Base-by-base conservation (phyloP, 352 stramenopile species). In the Nothophytophthora sp. region DNA sequence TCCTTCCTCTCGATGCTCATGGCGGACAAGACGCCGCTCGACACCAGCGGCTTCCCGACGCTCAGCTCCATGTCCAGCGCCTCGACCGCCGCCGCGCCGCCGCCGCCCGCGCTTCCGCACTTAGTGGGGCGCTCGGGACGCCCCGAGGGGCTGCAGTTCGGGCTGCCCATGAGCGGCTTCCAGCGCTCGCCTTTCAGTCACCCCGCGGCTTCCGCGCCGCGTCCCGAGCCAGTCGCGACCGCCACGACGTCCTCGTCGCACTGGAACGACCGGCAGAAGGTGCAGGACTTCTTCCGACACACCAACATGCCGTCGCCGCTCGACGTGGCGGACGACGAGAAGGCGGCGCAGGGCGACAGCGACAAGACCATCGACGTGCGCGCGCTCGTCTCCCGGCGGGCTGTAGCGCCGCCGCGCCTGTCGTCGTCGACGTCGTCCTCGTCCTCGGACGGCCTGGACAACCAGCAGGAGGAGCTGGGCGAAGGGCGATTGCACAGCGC, bases 1-100 rank as follows among this genome's bases (percentile, higher is more conserved):
- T 82, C 74, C 49, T 86, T 86, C 56, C 67, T 86, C 43, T 77
- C 74, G 27, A 69, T 76, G 70, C 66, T 86, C 46, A 78, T 86
- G 67, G 44, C 51, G 24, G 44, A 53, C 59, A 52, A 53, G 25
- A 10, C 36, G 57, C 70, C 39, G 62, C 62, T n/a, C n/a, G n/a
- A n/a, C 16, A 38, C 34, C 16, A 44, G 46, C 25, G 48, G 48
- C 5, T 29, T 58, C 4, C 50, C 50, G 22, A 40, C 50, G 24
- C 41, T 58, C 32, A 40, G 50, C n/a, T 50, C 49, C 19, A 23
- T 56, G 18, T 28, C 28, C 28, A 27, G 27, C 43, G n/a, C n/a
- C n/a, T n/a, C n/a, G n/a, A n/a, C 39, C 39, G 40, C 27, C 5
- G 24, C 47, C 18, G 25, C 34, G 10, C 29, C 44, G 16, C 28